phyloP scores from a whole-genome alignment of 352 stramenopile genomes.

The Globisporangium mamillatum region DNA sequence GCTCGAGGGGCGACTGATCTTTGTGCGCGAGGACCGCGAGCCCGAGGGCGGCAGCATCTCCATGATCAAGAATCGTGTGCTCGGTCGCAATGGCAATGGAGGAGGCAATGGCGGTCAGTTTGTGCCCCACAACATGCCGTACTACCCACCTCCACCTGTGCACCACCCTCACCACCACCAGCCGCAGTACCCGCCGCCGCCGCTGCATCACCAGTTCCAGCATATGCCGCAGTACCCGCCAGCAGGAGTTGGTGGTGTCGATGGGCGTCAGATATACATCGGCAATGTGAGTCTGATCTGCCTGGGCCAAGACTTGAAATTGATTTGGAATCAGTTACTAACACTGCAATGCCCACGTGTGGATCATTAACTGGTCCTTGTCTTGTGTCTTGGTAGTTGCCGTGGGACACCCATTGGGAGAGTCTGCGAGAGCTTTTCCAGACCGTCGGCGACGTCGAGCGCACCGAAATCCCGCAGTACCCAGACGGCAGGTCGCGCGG shows the following conservation, averaged over 20 bases:
- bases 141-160: conserved; percentile 9
- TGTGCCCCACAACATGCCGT: background rate
- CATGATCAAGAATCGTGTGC: conserved; percentile 48
- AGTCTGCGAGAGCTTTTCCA: conserved; percentile 67
- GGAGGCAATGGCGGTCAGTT: background rate
- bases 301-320: background rate
- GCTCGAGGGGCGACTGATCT: conserved; percentile 88
- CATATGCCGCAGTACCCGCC: background rate
- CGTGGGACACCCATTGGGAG: conserved; percentile 67
- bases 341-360: conserved; percentile 22
- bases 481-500: conserved; percentile 62
- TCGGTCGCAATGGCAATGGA: background rate
- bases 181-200: conserved; percentile 3
- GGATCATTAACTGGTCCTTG: conserved; percentile 13
- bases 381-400: conserved; percentile 37
- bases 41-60: conserved; percentile 68
- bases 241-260: conserved; percentile 14
- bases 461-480: conserved; percentile 52
- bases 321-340: background rate
- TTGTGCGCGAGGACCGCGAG: conserved; percentile 86
- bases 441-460: conserved; percentile 65
- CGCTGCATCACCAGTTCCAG: conserved; percentile 6
- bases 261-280: conserved; percentile 62
- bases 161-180: conserved; percentile 6
- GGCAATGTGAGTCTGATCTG: conserved; percentile 52